Conservation (phyloP, 2,329 filamentous ascomycete genomes). For the Calonectria hongkongensis region DNA sequence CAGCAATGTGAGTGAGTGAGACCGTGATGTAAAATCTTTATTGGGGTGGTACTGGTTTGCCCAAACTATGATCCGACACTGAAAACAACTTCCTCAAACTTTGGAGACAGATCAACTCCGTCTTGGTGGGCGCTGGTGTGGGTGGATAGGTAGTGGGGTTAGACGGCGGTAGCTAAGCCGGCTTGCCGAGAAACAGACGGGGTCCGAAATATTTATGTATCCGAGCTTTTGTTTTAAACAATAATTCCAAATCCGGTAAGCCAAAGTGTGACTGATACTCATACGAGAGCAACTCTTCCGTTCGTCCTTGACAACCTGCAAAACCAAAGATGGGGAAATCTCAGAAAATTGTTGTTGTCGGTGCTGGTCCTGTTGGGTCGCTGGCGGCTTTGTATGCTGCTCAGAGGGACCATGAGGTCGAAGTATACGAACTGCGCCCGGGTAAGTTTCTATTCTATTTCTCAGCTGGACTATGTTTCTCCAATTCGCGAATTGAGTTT, state of each 20-base stretch:
- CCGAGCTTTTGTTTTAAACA: too few species aligned
- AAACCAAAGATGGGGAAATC: slow-evolving; percentile 58
- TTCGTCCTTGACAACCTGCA: slow-evolving; percentile 50
- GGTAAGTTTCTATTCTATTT: slow-evolving; percentile 74
- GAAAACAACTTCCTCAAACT: slow-evolving; percentile 31
- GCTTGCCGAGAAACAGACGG: slow-evolving; percentile 13
- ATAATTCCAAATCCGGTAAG: slow-evolving; percentile 18
- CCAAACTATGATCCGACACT: slow-evolving; percentile 13
- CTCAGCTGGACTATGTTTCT: slow-evolving; percentile 29
- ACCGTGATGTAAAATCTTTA: not conserved
- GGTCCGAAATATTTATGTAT: not conserved
- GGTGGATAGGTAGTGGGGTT: slow-evolving; percentile 43
- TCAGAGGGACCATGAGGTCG: slow-evolving; percentile 89
- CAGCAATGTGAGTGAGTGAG: not conserved
- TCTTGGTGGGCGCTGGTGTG: slow-evolving; percentile 40
- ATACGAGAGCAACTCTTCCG: slow-evolving; percentile 42
- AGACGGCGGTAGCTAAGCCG: slow-evolving; percentile 9
- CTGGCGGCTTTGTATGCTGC: slow-evolving; percentile 95
- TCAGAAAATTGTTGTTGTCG: slow-evolving; percentile 88
- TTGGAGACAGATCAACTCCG: slow-evolving; percentile 48
- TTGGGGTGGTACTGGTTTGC: not conserved
- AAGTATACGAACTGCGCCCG: slow-evolving; percentile 93
- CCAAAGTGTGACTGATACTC: slow-evolving; percentile 32
- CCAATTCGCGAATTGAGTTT: slow-evolving; percentile 31
- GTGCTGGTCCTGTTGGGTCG: slow-evolving; percentile 94